Percentiles rank a stretch among this genome's conserved stretches.
These are phyloP conservation scores for Ustilago tritici DNA, from an alignment of 1,284 basidiomycete species.

Conservation along the genomic window DNA sequence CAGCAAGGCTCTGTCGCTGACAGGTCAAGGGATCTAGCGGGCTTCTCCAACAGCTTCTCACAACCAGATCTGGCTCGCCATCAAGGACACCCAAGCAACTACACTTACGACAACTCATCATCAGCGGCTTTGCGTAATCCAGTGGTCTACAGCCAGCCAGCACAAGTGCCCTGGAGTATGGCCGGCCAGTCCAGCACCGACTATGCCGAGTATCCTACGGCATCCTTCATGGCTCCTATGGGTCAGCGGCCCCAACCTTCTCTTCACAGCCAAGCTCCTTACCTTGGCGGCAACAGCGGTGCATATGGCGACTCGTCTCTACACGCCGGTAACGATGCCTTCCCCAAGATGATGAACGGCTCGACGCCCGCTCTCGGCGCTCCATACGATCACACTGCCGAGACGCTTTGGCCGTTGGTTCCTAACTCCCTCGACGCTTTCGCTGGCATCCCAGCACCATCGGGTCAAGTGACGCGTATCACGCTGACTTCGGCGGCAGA, in stretches of 20 bases:
- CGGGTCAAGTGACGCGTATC: slow-evolving; percentile 27
- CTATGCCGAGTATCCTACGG: slow-evolving; percentile 44
- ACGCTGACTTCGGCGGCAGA: slow-evolving; percentile 39
- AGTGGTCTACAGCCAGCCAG: slow-evolving; percentile 45
- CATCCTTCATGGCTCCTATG: slow-evolving; percentile 28
- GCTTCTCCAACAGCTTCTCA: slow-evolving; percentile 20
- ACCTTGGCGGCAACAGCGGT: slow-evolving; percentile 23
- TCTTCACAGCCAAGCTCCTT: slow-evolving; percentile 16
- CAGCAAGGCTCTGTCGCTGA: slow-evolving; percentile 23
- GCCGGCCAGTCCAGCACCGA: slow-evolving; percentile 18
- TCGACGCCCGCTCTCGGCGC: slow-evolving; percentile 15
- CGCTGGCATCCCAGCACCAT: slow-evolving; percentile 35
- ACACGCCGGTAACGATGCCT: slow-evolving; percentile 18
- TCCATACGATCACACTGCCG: slow-evolving; percentile 33
- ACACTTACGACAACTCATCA: slow-evolving; percentile 40
- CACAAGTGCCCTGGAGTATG: slow-evolving; percentile 24
- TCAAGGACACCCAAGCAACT: slow-evolving; percentile 22
- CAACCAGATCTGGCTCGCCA: slow-evolving; percentile 29
- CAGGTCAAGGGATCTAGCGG: slow-evolving; percentile 20
- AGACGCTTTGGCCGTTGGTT: slow-evolving; percentile 40
- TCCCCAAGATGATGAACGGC: slow-evolving; percentile 23
- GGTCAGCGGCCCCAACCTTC: slow-evolving; percentile 18
- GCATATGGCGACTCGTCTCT: slow-evolving; percentile 30
- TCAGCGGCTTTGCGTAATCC: slow-evolving; percentile 37
- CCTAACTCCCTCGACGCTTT: slow-evolving; percentile 48